These are phyloP conservation scores for Leccinum sublutescens DNA, from an alignment of 768 basidiomycete species.

Conservation along the genomic window DNA sequence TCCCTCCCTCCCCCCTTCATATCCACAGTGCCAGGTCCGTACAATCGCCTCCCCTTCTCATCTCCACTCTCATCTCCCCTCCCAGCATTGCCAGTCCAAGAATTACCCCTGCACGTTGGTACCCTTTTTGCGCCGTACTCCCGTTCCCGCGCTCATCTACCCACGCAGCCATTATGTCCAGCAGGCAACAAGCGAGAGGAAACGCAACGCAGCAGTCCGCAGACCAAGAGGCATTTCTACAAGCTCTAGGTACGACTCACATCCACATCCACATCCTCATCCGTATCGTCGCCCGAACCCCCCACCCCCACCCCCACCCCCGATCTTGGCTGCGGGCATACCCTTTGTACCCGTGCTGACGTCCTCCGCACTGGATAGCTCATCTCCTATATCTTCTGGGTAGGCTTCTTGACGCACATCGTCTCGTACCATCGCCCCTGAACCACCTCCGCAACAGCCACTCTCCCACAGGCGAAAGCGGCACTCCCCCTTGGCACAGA, in stretches of 20 bases:
- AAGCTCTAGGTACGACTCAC: conserved; percentile 42
- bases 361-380: conserved; percentile 14
- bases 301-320: not conserved
- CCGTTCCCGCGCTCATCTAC: conserved; percentile 19
- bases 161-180: conserved; percentile 68
- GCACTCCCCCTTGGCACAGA: conserved; percentile 29
- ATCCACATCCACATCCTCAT: not conserved
- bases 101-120: conserved; percentile 91
- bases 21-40: conserved; percentile 63
- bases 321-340: conserved; percentile 24
- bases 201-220: conserved; percentile 58
- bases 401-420: conserved; percentile 37
- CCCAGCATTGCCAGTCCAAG: conserved; percentile 80
- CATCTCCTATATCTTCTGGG: conserved; percentile 35
- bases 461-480: conserved; percentile 28
- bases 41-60: conserved; percentile 15
- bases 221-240: conserved; percentile 65
- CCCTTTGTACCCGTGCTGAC: conserved; percentile 30
- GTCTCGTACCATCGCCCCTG: conserved; percentile 22
- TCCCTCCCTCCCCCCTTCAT: conserved; percentile 19
- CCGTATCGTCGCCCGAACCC: not conserved
- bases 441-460: conserved; percentile 30
- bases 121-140: conserved; percentile 15
- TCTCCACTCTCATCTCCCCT: conserved; percentile 9
- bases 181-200: conserved; percentile 83